A percentile compares a stretch with the other conserved stretches of the same genome.
These are phyloP conservation scores for Skeletonema costatum DNA, from an alignment of 108 stramenopile genomes.

Conservation along the genomic window DNA sequence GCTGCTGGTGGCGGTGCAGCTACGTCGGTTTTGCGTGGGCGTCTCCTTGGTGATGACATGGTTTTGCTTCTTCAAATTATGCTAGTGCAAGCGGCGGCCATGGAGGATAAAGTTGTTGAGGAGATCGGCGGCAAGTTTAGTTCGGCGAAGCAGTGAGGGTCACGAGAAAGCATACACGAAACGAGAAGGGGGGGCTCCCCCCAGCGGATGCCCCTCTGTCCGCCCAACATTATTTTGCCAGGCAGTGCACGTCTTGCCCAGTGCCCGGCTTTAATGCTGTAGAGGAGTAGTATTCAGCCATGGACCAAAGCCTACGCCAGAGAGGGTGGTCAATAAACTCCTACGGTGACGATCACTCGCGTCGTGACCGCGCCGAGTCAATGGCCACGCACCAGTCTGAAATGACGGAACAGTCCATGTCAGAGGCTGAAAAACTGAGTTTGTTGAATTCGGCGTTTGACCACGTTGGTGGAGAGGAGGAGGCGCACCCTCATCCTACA, in stretches of 20 bases:
- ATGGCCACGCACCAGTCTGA: constrained; percentile 24
- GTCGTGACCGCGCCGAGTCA: constrained; percentile 10
- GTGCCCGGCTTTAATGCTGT: no score
- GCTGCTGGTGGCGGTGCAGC: neutral
- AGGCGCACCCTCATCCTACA: neutral
- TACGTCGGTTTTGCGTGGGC: neutral
- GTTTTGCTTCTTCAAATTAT: neutral
- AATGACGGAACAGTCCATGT: constrained; percentile 42
- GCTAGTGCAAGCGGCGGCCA: neutral
- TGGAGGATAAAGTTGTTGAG: neutral
- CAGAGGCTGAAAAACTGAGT: constrained; percentile 34
- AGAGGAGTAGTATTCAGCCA: neutral
- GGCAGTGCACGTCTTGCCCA: no score
- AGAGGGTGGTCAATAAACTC: constrained; percentile 48
- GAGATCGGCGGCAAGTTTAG: neutral
- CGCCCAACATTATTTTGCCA: neutral
- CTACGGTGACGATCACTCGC: constrained; percentile 20
- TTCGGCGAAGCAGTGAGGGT: neutral
- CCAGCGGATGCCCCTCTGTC: no score
- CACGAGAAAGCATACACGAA: neutral
- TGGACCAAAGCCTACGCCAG: constrained; percentile 41
- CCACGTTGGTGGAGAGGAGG: neutral
- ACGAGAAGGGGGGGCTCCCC: no score
- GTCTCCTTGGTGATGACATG: neutral
- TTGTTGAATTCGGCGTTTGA: constrained; percentile 39